A percentile compares a stretch with the other conserved stretches of the same genome.
phyloP scores from a whole-genome alignment of 129 eudicot genomes.

The Chrysanthemum makinoi region DNA sequence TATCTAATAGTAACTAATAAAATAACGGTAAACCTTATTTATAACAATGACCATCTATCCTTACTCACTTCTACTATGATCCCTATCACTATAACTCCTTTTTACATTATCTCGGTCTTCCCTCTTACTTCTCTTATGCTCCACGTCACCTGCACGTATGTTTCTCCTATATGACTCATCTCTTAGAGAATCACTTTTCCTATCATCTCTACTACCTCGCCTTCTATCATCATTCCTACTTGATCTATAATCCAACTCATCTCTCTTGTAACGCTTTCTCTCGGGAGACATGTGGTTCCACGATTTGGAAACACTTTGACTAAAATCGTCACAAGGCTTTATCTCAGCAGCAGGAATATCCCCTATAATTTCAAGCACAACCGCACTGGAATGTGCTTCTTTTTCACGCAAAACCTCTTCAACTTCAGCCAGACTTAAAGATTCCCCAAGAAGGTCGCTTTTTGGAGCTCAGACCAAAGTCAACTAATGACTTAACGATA shows the following conservation, averaged over 20 bases:
- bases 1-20: too few relatives aligned
- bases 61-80: slow-evolving; percentile 9
- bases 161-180: background rate
- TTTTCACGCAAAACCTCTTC: slow-evolving; percentile 82
- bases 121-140: slow-evolving; percentile 18
- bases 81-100: background rate
- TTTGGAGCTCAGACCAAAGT: too few relatives aligned
- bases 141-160: background rate
- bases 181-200: background rate
- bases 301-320: slow-evolving; percentile 92
- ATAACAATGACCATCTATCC: too few relatives aligned
- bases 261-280: slow-evolving; percentile 40
- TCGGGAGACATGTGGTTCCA: slow-evolving; percentile 53
- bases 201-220: slow-evolving; percentile 10
- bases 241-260: slow-evolving; percentile 30
- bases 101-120: slow-evolving; percentile 1
- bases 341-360: slow-evolving; percentile 31
- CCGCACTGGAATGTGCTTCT: slow-evolving; percentile 95
- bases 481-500: too few relatives aligned
- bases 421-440: slow-evolving; percentile 42
- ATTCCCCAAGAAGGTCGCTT: too few relatives aligned
- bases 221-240: slow-evolving; percentile 23
- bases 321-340: too few relatives aligned
- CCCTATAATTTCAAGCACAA: slow-evolving; percentile 88
- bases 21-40: too few relatives aligned